Evolutionary conservation across 768 basidiomycete genomes (phyloP), one percentile per base, ranked within the genome.

Genomic region (Rhizopogon vinicolor): DNA sequence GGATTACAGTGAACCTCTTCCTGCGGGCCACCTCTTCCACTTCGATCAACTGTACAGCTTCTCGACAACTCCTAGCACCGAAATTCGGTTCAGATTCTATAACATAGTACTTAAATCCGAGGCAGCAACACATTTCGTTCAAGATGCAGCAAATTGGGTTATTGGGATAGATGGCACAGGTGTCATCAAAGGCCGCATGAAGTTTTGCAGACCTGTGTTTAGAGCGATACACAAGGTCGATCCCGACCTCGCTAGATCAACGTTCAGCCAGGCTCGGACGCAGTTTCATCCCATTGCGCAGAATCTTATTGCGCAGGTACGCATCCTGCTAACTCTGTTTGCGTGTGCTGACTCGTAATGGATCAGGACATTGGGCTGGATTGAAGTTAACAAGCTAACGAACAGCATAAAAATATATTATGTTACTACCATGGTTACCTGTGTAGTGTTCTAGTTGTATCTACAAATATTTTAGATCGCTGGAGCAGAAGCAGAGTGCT

Each of bases 41-140:
- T 72, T 85, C 35, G 78, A 78, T 54, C 53, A 62, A 41, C 60
- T 77, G 2, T 85, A 85, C 63, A 52, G 59, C 12, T 68, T 83
- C 57, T 67, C 75, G 13, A 60, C 63, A 42, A 72, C 72, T 0
- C 59, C 72, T 7, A 84, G 83, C 61, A 72, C 77, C 1, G 84
- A 85, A 67, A 74, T 84, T 48, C 74, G 79, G 40, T 68, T 73
- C 55, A 69, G 78, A 37, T 85, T 78, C 66, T 84, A 81, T 64
- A 71, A 75, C 9, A 60, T 84, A 29, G 75, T 79, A 3, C 68
- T 85, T 9, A 66, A 71, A 49, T 72, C 73, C 0, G 40, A 51
- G 12, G 65, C 65, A 8, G 78, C 78, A 6, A 50, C 57, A 29
- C 50, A 54, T 6, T 74, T 68, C 42, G 69, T 69, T 5, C 60